A percentile compares a stretch with the other conserved stretches of the same genome.
Evolutionary conservation across 495 filamentous ascomycete species (phyloP).

Genomic region (Xylaria scruposa): DNA sequence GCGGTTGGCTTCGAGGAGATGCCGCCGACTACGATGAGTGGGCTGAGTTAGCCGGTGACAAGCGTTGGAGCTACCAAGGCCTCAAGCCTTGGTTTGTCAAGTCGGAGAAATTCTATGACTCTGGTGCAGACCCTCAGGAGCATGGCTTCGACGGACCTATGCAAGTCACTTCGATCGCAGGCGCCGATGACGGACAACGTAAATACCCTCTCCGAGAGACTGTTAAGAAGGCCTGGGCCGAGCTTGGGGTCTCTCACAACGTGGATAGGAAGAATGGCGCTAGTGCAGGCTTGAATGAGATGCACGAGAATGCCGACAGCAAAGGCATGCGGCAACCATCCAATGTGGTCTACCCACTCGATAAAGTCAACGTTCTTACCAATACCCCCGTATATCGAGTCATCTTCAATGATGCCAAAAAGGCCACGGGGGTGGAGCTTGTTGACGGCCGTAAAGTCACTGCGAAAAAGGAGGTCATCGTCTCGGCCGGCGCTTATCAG

Average conservation of each 20-base stretch:
- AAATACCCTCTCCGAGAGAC: constrained; percentile 41
- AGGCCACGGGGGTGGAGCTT: constrained; percentile 38
- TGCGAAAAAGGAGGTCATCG: constrained; percentile 53
- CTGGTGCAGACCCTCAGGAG: constrained; percentile 28
- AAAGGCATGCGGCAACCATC: constrained; percentile 47
- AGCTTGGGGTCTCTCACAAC: constrained; percentile 37
- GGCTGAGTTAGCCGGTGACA: constrained; percentile 43
- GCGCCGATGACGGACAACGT: constrained; percentile 31
- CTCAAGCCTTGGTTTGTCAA: constrained; percentile 44
- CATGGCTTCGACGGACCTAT: constrained; percentile 44
- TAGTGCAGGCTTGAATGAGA: constrained; percentile 40
- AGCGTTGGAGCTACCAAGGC: constrained; percentile 47
- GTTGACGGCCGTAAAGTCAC: constrained; percentile 35
- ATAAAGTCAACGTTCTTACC: constrained; percentile 39
- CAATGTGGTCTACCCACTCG: constrained; percentile 40
- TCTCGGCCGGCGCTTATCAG: constrained; percentile 60
- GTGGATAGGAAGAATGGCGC: constrained; percentile 41
- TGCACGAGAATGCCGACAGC: constrained; percentile 46
- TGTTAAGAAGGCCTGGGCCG: constrained; percentile 33
- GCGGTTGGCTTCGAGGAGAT: constrained; percentile 47
- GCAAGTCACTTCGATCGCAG: constrained; percentile 33
- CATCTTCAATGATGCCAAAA: constrained; percentile 34
- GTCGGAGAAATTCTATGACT: constrained; percentile 33
- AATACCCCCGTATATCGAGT: constrained; percentile 39
- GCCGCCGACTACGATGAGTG: constrained; percentile 49